phyloP scores from a whole-genome alignment of 441 rosid species.

The Francoa sonchifolia region DNA sequence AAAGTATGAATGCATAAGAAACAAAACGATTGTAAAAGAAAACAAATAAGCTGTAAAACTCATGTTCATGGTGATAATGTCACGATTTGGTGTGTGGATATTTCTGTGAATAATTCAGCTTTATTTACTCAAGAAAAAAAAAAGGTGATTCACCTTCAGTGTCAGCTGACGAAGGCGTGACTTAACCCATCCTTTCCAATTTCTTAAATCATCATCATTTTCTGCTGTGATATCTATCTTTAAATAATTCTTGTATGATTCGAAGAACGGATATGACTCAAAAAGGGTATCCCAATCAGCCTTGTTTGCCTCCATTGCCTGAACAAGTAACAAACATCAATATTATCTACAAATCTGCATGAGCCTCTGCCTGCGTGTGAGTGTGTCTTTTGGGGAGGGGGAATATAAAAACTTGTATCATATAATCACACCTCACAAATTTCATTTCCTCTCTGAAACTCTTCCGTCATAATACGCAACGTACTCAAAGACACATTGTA shows the following conservation, averaged over 20 bases:
- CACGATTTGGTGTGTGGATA: too few relatives aligned
- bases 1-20: constrained; percentile 4
- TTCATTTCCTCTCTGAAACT: constrained; percentile 83
- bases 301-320: constrained; percentile 79
- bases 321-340: too few relatives aligned
- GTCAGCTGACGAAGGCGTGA: constrained; percentile 94
- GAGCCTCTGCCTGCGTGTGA: background rate
- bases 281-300: constrained; percentile 88
- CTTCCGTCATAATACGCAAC: constrained; percentile 71
- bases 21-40: constrained; percentile 1
- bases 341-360: too few relatives aligned
- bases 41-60: background rate
- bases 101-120: too few relatives aligned
- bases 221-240: constrained; percentile 75
- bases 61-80: too few relatives aligned
- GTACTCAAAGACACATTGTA: constrained; percentile 89
- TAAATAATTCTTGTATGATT: constrained; percentile 82
- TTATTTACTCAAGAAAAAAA: too few relatives aligned
- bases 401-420: constrained; percentile 2
- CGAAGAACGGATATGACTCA: constrained; percentile 82
- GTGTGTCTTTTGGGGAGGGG: background rate
- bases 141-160: constrained; percentile 43
- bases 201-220: constrained; percentile 73
- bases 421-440: constrained; percentile 68
- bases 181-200: constrained; percentile 99